Evolutionary conservation across 2,329 filamentous ascomycete species (phyloP).

Genomic region (Colletotrichum abscissum): DNA sequence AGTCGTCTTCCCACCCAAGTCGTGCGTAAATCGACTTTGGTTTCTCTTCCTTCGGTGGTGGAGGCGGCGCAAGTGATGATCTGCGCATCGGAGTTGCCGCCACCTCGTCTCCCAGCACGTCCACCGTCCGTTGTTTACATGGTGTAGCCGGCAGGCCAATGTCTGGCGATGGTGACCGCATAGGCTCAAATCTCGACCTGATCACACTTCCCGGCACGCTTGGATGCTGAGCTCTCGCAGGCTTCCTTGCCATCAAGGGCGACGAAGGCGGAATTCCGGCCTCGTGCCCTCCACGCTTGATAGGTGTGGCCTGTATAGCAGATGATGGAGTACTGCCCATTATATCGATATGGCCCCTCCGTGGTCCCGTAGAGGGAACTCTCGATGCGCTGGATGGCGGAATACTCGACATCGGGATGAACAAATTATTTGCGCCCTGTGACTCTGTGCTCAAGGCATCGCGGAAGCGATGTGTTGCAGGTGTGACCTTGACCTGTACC

Average conservation of each 20-base stretch:
- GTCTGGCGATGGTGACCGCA: conserved; percentile 26
- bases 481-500: conserved; percentile 68
- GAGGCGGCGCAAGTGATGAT: background rate
- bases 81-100: conserved; percentile 23
- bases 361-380: conserved; percentile 55
- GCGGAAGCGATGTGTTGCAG: conserved; percentile 64
- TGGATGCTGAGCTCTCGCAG: conserved; percentile 17
- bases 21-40: conserved; percentile 62
- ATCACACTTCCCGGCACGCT: conserved; percentile 40
- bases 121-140: conserved; percentile 43
- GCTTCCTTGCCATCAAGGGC: conserved; percentile 44
- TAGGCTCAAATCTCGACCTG: conserved; percentile 37
- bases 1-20: conserved; percentile 69
- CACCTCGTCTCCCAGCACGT: conserved; percentile 35
- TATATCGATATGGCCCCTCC: conserved; percentile 44
- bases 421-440: conserved; percentile 32
- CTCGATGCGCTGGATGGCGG: conserved; percentile 52
- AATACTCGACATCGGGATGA: conserved; percentile 38
- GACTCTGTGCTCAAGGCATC: conserved; percentile 55
- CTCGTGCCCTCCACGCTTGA: conserved; percentile 34
- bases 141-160: conserved; percentile 50
- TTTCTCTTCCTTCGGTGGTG: conserved; percentile 37
- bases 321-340: conserved; percentile 39
- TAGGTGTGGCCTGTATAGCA: conserved; percentile 36
- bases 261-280: conserved; percentile 50